Evolutionary conservation across 1,284 basidiomycete species (phyloP), one percentile per base, ranked within the genome.

Genomic region (Puccinia sorghi): DNA sequence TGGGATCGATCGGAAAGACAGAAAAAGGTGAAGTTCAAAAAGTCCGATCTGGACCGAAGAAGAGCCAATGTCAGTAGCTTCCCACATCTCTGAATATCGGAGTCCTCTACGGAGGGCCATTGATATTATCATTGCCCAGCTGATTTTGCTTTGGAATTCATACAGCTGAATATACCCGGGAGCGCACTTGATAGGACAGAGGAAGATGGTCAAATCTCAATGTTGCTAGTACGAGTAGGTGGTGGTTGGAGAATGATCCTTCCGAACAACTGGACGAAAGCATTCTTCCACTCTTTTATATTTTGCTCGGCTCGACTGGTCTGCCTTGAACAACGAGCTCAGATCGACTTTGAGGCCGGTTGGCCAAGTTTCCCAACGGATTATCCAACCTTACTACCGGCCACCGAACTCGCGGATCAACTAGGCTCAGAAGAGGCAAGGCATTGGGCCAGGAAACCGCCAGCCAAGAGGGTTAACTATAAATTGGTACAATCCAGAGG

Each of bases 221-320:
- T 94, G 63, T 85, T 97, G 46, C 87, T 97, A 50, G 88, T 95
- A 12, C 92, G 93, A 84, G 7, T 52, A 3, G 43, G 46, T 20
- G 48, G 20, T 54, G 93, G 93, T 48, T 96, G 91, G 90, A 93
- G 90, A 1, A 85, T 97, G 6, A 86, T 95, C 37, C 84, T 95
- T 43, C 94, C 94, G 1, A 87, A 89, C 1, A 92, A 92, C 11
- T 97, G 93, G 93, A 87, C 88, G 0, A 94, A 93, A 90, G 87
- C 93, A 0, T 92, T 97, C 85, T 89, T 93, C 80, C 88, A 88
- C 37, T 94, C 93, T 0, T 88, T 97, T 57, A 87, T 88, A 9
- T 90, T 90, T 84, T 93, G 93, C 0, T 90, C 91, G 27, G 91
- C 91, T 0, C 90, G 92, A 3, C 88, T 94, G 9, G 91, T 88